These are phyloP conservation scores for Zalaria obscura DNA, from an alignment of 2,329 filamentous ascomycete species.

Conservation along the genomic window DNA sequence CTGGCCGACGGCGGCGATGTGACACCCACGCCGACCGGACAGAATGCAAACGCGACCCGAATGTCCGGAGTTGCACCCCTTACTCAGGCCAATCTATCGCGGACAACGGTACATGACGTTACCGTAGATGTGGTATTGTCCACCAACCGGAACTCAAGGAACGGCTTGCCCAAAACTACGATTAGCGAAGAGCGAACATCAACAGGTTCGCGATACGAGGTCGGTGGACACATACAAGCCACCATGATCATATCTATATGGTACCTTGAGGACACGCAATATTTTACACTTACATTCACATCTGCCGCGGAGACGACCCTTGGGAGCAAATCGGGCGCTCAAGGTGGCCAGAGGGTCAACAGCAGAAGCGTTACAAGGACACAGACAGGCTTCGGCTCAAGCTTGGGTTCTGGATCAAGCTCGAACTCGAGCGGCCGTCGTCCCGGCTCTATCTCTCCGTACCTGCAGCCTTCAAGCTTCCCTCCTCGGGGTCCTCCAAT, in stretches of 20 bases:
- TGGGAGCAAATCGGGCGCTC: neutral
- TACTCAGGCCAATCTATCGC: slow-evolving; percentile 10
- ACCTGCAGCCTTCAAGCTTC: slow-evolving; percentile 37
- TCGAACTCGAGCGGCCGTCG: slow-evolving; percentile 13
- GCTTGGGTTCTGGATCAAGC: slow-evolving; percentile 24
- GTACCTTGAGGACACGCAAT: slow-evolving; percentile 52
- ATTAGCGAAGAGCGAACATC: slow-evolving; percentile 9
- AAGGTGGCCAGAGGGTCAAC: slow-evolving; percentile 6
- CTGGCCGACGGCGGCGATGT: slow-evolving; percentile 6
- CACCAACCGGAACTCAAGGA: slow-evolving; percentile 25
- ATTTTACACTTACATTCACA: slow-evolving; percentile 65
- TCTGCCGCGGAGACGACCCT: slow-evolving; percentile 25
- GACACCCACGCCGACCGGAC: slow-evolving; percentile 2
- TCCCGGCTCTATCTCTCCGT: neutral
- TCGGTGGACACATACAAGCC: slow-evolving; percentile 35
- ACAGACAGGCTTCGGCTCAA: slow-evolving; percentile 19
- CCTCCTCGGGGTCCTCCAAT: slow-evolving; percentile 54
- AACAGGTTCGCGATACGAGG: slow-evolving; percentile 1
- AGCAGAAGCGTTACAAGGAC: slow-evolving; percentile 27
- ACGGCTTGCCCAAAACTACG: slow-evolving; percentile 20
- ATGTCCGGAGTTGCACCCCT: neutral
- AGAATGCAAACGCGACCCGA: neutral
- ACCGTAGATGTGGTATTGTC: slow-evolving; percentile 55
- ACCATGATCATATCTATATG: slow-evolving; percentile 69
- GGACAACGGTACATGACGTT: slow-evolving; percentile 40